Conservation (phyloP, 805 yeast species). For the Yarrowia divulgata region DNA sequence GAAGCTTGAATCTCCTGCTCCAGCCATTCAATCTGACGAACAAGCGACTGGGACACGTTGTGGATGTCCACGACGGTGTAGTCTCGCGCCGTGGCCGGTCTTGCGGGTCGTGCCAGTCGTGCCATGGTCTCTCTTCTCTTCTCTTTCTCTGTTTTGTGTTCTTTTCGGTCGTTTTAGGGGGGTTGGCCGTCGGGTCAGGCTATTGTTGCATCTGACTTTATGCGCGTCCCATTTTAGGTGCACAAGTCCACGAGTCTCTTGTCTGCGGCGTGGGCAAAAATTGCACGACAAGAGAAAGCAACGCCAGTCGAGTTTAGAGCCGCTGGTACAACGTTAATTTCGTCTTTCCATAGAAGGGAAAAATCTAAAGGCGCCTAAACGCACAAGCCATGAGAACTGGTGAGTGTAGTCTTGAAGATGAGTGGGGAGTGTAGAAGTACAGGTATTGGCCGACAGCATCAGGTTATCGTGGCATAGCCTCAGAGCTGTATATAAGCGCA, state of each 20-base stretch:
- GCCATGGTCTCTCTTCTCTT: neutral
- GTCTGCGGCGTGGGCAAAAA: constrained; percentile 4
- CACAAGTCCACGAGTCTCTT: constrained; percentile 1
- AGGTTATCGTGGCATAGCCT: neutral
- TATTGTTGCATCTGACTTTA: constrained; percentile 3
- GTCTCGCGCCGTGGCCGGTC: neutral
- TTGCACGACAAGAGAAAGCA: constrained; percentile 23
- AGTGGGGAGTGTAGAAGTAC: no score
- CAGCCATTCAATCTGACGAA: constrained; percentile 46
- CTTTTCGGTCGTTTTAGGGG: neutral
- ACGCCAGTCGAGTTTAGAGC: constrained; percentile 22
- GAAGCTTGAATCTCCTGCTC: constrained; percentile 36
- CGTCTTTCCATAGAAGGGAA: neutral
- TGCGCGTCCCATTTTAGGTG: constrained; percentile 24
- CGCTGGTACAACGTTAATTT: constrained; percentile 29
- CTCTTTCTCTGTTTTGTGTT: neutral
- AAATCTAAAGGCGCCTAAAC: constrained; percentile 26
- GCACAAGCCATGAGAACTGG: neutral
- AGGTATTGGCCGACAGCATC: neutral
- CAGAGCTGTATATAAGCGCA: no score
- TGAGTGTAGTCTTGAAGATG: no score
- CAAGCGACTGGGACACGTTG: constrained; percentile 47
- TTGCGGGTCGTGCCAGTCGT: neutral
- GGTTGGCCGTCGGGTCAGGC: constrained; percentile 1
- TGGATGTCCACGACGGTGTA: constrained; percentile 42